Evolutionary conservation across 208 protist genomes (phyloP), one percentile per base, ranked within the genome.

Genomic region (Acanthamoeba lenticulata): DNA sequence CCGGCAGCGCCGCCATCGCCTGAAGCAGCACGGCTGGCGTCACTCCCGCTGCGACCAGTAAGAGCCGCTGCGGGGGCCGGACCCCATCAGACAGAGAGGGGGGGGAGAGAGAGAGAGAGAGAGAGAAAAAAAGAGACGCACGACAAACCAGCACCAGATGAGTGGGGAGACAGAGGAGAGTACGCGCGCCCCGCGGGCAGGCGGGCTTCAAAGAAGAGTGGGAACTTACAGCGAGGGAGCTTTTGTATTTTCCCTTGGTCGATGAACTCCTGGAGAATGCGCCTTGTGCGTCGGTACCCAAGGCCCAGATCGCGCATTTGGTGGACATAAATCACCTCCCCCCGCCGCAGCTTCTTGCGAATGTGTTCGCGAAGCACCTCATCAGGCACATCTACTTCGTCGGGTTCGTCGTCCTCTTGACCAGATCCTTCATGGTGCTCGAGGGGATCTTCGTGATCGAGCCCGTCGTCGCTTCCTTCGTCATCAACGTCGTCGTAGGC

Each of bases 161-260:
- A 6, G 60, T 69, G 7, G 0, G 0, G 7, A 1, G 7, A 24
- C 24, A 19, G 15, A 24, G 47, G 15, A 19, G 19, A 19, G 47
- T 19, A 5, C n/a, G 52, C 36, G 19, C n/a, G 36, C 0, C 1
- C 32, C 21, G 42, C 0, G 42, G 42, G 40, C 11, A 49, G 72
- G 72, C 9, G 62, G 62, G 49, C 49, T 24, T 57, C 49, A 24
- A 9, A 57, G 62, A 72, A 34, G 17, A 38, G 5, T 9, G 5
- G 17, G 24, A 3, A 49, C 72, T 34, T 49, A 83, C 72, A 83
- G 27, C 29, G 13, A 21, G 72, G 72, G 3, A 83, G 72, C 72
- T 83, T 83, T 32, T 83, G 72, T 11, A 83, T 83, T 27, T 83
- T 83, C 21, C 72, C 72, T n/a, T 83, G 72, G 24, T 83, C 72